Evolutionary conservation across 495 filamentous ascomycete genomes (phyloP).

Genomic region (Extremus antarcticus): DNA sequence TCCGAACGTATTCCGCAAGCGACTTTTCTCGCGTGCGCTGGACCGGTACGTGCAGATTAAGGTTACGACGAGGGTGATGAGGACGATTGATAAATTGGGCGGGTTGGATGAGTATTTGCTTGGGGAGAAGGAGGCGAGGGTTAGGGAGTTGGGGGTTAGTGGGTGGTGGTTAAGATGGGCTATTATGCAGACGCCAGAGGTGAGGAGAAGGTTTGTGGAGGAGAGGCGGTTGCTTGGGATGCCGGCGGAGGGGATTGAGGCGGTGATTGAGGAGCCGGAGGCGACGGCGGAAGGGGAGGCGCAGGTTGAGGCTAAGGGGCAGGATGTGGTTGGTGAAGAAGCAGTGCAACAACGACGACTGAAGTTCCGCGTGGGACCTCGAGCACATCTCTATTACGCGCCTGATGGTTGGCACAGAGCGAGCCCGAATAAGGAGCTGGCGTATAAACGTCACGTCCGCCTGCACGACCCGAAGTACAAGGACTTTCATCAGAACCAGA

Average conservation of each 20-base stretch:
- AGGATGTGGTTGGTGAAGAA: not conserved
- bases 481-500: not conserved
- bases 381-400: slow-evolving; percentile 12
- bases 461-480: not conserved
- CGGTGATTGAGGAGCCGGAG: slow-evolving; percentile 1
- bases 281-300: slow-evolving; percentile 3
- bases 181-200: slow-evolving; percentile 60
- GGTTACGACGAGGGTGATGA: slow-evolving; percentile 63
- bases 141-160: slow-evolving; percentile 74
- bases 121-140: slow-evolving; percentile 55
- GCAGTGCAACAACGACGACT: slow-evolving; percentile 4
- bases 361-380: slow-evolving; percentile 16
- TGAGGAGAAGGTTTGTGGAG: slow-evolving; percentile 47
- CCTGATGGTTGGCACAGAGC: slow-evolving; percentile 13
- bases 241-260: slow-evolving; percentile 20
- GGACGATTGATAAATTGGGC: slow-evolving; percentile 78
- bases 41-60: slow-evolving; percentile 55
- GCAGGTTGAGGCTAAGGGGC: not conserved
- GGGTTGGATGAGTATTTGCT: slow-evolving; percentile 87
- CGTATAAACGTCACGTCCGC: not conserved
- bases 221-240: slow-evolving; percentile 45
- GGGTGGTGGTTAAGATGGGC: slow-evolving; percentile 83
- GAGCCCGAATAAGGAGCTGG: slow-evolving; percentile 2
- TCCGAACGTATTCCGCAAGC: slow-evolving; percentile 74
- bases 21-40: slow-evolving; percentile 59